Base-by-base conservation (phyloP, 306 rosid species). In the Prunus kanzakura region DNA sequence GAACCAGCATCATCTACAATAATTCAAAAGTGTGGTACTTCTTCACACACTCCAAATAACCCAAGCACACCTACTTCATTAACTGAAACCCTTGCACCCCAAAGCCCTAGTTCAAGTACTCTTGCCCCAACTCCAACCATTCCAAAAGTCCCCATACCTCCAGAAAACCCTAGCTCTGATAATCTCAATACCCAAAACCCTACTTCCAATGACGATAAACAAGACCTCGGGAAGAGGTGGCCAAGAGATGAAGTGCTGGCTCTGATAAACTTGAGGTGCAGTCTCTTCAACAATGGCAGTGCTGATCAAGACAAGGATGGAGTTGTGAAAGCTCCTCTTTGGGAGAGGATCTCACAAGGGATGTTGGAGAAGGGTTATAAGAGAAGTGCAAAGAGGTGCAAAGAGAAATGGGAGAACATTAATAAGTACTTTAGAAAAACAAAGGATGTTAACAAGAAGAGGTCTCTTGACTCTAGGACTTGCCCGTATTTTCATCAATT, bases 331-430 rank as follows among this genome's bases (percentile, higher is more conserved):
- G 86, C 78, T 60, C 97, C 98, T 2, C 67, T 93, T 14, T 93
- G 98, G 98, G 98, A 93, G 89, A 88, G 90, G 79, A 93, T 93
- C 56, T 93, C 98, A 2, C 86, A 84, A 87, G 97, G 96, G 55
- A 93, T 93, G 97, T 60, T 70, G 46, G 93, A 83, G 45, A 11
- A 88, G 83, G 98, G 98, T 12, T 93, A 88, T 77, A 85, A 82
- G 74, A 91, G 98, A 52, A 91, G 93, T 58, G 87, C 96, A 19
- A 93, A 93, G 86, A 88, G 97, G 67, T 93, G 98, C 76, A 93
- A 93, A 55, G 98, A 93, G 72, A 93, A 93, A 52, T 93, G 97
- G 98, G 98, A 93, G 81, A 93, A 93, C 81, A 91, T 93, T 54
- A 93, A 91, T 72, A 93, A 93, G 81, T 93, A 93, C 84, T 91